A percentile compares a stretch with the other conserved stretches of the same genome.
phyloP scores from a whole-genome alignment of 2,329 filamentous ascomycete genomes.

The Fusarium austroafricanum region DNA sequence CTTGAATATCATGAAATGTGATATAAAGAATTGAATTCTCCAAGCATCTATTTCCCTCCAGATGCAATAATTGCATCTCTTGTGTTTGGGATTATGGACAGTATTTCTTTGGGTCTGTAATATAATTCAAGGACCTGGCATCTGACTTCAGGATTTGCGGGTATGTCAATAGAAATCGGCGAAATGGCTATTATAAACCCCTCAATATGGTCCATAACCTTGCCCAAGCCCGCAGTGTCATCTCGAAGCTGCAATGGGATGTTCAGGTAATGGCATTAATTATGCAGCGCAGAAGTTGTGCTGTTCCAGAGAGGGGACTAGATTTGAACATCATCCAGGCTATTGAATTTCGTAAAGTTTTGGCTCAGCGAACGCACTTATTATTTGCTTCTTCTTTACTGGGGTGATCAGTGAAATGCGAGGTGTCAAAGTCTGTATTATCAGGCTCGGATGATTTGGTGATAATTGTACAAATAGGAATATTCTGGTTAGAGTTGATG shows the following conservation, averaged over 20 bases:
- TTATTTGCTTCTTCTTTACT: background rate
- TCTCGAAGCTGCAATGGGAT: background rate
- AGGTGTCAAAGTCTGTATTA: background rate
- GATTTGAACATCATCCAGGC: background rate
- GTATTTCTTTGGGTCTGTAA: background rate
- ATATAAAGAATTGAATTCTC: background rate
- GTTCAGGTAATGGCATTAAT: background rate
- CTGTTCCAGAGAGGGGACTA: background rate
- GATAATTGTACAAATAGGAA: background rate
- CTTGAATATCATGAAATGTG: background rate
- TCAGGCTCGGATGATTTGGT: background rate
- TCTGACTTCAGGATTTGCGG: background rate
- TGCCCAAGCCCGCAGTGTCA: background rate
- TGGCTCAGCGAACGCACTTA: too few relatives aligned
- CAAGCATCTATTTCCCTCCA: background rate
- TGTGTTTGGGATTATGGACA: background rate
- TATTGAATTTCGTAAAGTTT: constrained; percentile 1
- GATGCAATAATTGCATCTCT: background rate
- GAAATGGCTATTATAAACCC: background rate
- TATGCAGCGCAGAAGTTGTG: background rate
- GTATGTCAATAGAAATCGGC: background rate
- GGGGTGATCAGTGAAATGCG: background rate
- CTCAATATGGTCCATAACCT: background rate
- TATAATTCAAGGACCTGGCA: background rate
- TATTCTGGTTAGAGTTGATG: background rate